A percentile compares a stretch with the other conserved stretches of the same genome.
Conservation (phyloP, 805 yeast species). For the Candida pseudofarinosa region DNA sequence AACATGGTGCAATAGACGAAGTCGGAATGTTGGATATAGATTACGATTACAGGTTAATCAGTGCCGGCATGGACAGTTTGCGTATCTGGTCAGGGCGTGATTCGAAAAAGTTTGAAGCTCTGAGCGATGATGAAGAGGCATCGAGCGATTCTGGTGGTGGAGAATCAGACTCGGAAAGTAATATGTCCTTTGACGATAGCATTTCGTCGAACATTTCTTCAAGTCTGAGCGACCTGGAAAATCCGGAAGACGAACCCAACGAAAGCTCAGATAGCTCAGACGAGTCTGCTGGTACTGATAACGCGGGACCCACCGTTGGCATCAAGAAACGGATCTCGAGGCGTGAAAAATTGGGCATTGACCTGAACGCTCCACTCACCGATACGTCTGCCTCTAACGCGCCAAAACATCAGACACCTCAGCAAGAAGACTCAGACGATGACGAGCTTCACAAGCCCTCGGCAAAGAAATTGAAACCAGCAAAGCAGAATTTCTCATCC, state of each 20-base stretch:
- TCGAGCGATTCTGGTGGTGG: conserved; percentile 24
- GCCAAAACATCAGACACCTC: background rate
- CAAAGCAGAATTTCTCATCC: conserved; percentile 28
- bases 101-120: conserved; percentile 8
- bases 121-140: conserved; percentile 2
- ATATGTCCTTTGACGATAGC: background rate
- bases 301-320: background rate
- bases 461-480: conserved; percentile 30
- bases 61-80: conserved; percentile 79
- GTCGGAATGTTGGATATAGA: conserved; percentile 77
- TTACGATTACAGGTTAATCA: conserved; percentile 69
- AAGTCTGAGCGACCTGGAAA: background rate
- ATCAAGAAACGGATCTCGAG: background rate
- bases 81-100: conserved; percentile 63
- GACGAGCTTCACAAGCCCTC: conserved; percentile 17
- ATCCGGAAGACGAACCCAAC: conserved; percentile 9
- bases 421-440: conserved; percentile 10
- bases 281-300: conserved; percentile 15
- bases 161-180: conserved; percentile 17
- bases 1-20: conserved; percentile 55
- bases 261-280: conserved; percentile 23
- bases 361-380: background rate
- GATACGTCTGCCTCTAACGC: background rate
- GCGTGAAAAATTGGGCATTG: background rate
- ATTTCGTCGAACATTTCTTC: background rate